These are phyloP conservation scores for Rosellinia necatrix DNA, from an alignment of 2,329 filamentous ascomycete species.

Conservation along the genomic window DNA sequence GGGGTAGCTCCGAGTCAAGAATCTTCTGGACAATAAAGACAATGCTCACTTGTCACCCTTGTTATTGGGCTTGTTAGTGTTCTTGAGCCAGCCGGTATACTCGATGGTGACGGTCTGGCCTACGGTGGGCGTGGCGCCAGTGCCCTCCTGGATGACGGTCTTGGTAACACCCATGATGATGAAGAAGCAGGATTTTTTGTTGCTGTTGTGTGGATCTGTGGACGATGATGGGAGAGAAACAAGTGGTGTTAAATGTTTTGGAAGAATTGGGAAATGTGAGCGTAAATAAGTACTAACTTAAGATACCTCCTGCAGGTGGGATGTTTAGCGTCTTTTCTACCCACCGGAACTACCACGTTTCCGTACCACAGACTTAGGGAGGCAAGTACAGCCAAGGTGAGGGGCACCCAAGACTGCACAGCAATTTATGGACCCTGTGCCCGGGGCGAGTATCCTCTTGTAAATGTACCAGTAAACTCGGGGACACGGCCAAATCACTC, in stretches of 20 bases:
- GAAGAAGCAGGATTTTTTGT: constrained; percentile 10
- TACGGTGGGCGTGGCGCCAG: constrained; percentile 60
- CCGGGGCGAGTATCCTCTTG: not conserved
- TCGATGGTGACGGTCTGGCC: constrained; percentile 83
- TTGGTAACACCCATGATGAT: constrained; percentile 75
- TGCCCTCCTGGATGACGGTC: constrained; percentile 64
- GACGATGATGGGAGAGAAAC: not conserved
- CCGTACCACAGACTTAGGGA: not conserved
- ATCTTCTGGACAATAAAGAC: not conserved
- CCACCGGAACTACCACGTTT: constrained; percentile 1
- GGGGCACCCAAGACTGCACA: constrained; percentile 9
- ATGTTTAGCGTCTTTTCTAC: constrained; percentile 37
- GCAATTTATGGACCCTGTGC: not conserved
- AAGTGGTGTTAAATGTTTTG: constrained; percentile 9
- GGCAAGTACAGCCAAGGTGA: constrained; percentile 8
- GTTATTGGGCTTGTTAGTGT: constrained; percentile 61
- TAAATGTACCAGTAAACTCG: too few species aligned
- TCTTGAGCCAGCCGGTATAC: constrained; percentile 88
- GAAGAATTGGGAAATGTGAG: constrained; percentile 16
- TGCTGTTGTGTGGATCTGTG: not conserved
- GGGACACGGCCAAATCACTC: too few species aligned
- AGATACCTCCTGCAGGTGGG: constrained; percentile 27
- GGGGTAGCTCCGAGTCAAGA: constrained; percentile 15
- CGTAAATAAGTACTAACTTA: constrained; percentile 7
- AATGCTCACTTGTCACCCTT: constrained; percentile 74